A percentile compares a stretch with the other conserved stretches of the same genome.
These are phyloP conservation scores for Laetiporus sulphureus DNA, from an alignment of 1,284 basidiomycete genomes.

Conservation along the genomic window DNA sequence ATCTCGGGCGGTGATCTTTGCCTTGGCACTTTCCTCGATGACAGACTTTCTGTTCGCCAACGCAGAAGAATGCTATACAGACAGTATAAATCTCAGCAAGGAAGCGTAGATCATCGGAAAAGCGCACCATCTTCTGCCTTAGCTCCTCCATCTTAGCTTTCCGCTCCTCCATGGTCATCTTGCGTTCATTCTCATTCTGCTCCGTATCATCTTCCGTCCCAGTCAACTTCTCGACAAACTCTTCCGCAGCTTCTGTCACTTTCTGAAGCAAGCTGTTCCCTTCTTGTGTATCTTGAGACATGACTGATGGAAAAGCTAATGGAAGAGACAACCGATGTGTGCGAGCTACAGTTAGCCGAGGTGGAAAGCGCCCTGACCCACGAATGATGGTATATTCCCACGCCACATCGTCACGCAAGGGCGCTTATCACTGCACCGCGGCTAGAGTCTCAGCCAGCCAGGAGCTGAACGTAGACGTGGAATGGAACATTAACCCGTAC, in stretches of 20 bases:
- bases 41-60: slow-evolving; percentile 80
- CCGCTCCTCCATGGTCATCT: slow-evolving; percentile 62
- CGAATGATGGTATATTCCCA: too few relatives aligned
- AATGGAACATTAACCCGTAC: too few relatives aligned
- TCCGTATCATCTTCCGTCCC: slow-evolving; percentile 12
- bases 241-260: slow-evolving; percentile 21
- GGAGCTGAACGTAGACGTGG: too few relatives aligned
- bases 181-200: slow-evolving; percentile 10
- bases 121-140: slow-evolving; percentile 68
- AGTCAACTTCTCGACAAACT: slow-evolving; percentile 25
- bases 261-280: slow-evolving; percentile 6
- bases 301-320: too few relatives aligned
- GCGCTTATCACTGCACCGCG: too few relatives aligned
- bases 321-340: too few relatives aligned
- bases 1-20: slow-evolving; percentile 72
- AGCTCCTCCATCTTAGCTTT: slow-evolving; percentile 74
- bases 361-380: too few relatives aligned
- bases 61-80: slow-evolving; percentile 63
- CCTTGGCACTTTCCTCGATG: slow-evolving; percentile 73
- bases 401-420: too few relatives aligned
- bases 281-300: too few relatives aligned
- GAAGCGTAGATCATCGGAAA: slow-evolving; percentile 10
- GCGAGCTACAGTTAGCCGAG: too few relatives aligned
- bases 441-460: too few relatives aligned
- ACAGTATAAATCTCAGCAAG: slow-evolving; percentile 1